A percentile compares a stretch with the other conserved stretches of the same genome.
phyloP scores from a whole-genome alignment of 1,139 yeast species.

The Scheffersomyces titani region DNA sequence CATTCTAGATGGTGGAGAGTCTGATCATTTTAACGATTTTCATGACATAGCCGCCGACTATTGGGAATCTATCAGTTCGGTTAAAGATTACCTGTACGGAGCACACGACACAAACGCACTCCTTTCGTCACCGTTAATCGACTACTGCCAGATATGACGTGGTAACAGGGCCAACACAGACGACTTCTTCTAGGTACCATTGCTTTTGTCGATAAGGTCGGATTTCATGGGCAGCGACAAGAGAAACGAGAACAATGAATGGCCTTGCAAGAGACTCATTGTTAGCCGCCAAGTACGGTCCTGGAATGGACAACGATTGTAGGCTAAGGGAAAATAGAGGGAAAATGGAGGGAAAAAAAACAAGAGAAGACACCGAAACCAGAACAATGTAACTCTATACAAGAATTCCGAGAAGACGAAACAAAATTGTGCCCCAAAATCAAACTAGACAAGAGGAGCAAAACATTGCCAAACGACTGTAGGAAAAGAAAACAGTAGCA shows the following conservation, averaged over 20 bases:
- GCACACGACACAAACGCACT: background rate
- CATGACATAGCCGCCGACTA: background rate
- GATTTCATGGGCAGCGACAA: background rate
- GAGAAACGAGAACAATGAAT: background rate
- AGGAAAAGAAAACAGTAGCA: background rate
- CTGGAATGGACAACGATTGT: background rate
- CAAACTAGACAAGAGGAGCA: background rate
- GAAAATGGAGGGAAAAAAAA: too few species aligned
- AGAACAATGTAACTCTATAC: background rate
- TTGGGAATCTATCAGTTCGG: background rate
- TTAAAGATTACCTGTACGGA: background rate
- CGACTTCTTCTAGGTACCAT: background rate
- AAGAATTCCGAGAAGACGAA: background rate
- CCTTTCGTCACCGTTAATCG: background rate
- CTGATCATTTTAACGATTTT: background rate
- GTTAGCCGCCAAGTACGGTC: background rate
- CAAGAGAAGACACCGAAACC: background rate
- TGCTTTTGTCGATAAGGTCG: background rate
- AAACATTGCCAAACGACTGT: background rate
- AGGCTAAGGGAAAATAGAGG: too few species aligned
- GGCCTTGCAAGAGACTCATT: background rate
- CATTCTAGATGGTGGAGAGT: background rate
- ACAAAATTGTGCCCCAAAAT: background rate
- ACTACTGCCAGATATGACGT: background rate
- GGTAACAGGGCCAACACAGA: background rate